Percentiles rank a stretch among this genome's conserved stretches.
Evolutionary conservation across 225 moss, liverwort and hornwort genomes (phyloP).

Genomic region (Neckera pumila): DNA sequence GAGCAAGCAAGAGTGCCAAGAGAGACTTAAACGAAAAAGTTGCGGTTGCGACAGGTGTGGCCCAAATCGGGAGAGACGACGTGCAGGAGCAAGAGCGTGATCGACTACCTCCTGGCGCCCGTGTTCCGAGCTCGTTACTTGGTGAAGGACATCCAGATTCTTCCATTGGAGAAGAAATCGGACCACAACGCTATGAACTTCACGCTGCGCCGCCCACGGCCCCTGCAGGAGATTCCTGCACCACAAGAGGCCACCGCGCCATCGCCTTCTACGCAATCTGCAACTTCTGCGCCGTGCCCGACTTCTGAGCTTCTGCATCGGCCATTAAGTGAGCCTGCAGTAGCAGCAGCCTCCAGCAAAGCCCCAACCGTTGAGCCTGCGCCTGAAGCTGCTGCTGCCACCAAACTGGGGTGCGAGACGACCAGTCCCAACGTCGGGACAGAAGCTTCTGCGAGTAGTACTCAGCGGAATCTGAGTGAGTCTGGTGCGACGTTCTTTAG

Average conservation of each 20-base stretch:
- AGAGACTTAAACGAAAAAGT: not conserved
- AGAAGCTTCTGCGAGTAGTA: not conserved
- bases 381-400: not conserved
- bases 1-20: not conserved
- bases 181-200: constrained; percentile 44
- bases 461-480: not conserved
- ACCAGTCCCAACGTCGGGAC: constrained; percentile 4
- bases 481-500: not conserved
- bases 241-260: not conserved
- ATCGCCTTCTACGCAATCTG: not conserved
- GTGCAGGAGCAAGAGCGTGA: constrained; percentile 40
- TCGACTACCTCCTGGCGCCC: constrained; percentile 36
- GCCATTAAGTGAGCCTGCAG: not conserved
- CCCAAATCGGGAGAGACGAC: constrained; percentile 42
- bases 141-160: constrained; percentile 33
- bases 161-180: constrained; percentile 37
- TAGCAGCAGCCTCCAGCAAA: not conserved
- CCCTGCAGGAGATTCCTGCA: not conserved
- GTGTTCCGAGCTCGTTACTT: constrained; percentile 34
- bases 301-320: not conserved
- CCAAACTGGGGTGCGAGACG: not conserved
- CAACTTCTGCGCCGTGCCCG: not conserved
- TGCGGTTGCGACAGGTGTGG: constrained; percentile 19
- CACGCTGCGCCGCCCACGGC: constrained; percentile 20
- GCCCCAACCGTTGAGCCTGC: not conserved